Evolutionary conservation across 192 early-diverging fungal species (phyloP).

Genomic region (Funneliformis geosporum): DNA sequence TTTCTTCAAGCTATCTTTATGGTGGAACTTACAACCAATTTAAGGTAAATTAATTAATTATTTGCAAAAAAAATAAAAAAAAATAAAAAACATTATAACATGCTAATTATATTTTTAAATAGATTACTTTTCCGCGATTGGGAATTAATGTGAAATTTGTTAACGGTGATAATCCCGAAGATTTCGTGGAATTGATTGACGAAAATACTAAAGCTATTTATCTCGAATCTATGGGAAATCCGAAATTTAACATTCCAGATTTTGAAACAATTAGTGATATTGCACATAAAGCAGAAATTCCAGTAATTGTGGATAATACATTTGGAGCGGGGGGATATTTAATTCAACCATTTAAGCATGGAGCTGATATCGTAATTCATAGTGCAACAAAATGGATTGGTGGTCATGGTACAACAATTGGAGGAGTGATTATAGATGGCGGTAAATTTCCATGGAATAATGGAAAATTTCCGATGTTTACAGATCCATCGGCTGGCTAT

Average conservation of each 20-base stretch:
- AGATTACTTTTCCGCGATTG: constrained; percentile 64
- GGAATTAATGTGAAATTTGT: constrained; percentile 84
- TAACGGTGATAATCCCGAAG: constrained; percentile 69
- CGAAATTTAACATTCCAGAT: constrained; percentile 86
- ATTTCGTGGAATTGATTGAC: constrained; percentile 80
- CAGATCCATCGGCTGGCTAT: constrained; percentile 81
- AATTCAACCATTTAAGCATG: constrained; percentile 84
- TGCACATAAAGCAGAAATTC: constrained; percentile 80
- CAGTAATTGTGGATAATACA: constrained; percentile 95
- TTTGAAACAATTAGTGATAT: constrained; percentile 79
- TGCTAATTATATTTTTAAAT: background rate
- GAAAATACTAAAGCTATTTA: constrained; percentile 90
- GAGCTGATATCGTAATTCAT: constrained; percentile 93
- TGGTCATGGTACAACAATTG: constrained; percentile 91
- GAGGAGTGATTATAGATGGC: constrained; percentile 85
- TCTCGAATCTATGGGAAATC: constrained; percentile 91
- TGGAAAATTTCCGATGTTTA: constrained; percentile 85
- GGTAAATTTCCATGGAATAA: constrained; percentile 91
- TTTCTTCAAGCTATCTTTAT: constrained; percentile 76
- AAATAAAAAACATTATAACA: no score
- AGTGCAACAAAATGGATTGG: constrained; percentile 97
- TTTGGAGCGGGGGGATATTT: constrained; percentile 90
- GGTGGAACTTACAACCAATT: constrained; percentile 86
- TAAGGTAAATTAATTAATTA: constrained; percentile 62
- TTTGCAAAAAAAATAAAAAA: background rate